Base-by-base conservation (phyloP, 306 rosid genomes). In the Clitoria ternatea region DNA sequence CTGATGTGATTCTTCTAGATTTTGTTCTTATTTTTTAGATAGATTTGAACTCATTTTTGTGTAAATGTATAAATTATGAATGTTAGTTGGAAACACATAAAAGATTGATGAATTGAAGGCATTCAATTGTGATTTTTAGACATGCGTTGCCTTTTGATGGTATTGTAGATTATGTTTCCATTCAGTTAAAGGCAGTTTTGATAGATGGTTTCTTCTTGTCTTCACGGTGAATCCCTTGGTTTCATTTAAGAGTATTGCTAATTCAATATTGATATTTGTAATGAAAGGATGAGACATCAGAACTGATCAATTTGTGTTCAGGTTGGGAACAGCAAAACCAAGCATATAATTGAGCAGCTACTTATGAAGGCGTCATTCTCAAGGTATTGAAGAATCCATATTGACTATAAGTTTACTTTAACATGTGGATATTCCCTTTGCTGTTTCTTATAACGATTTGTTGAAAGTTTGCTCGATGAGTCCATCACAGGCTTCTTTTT, bases 351-450 rank as follows among this genome's bases (percentile, higher is more conserved):
- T 62, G 97, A 87, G 73, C 85, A 79, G 80, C 85, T 89, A 60
- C 75, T 95, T 49, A 77, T 77, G 92, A 85, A 80, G 73, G 96
- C 87, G 81, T 86, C 91, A 60, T 95, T 91, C 86, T 86, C 96
- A 5, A 89, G 99, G 99, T 95, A 79, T 56, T 26, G 15, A 63
- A 19, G 36, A 76, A 48, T 75, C 53, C 44, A n/a, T 36, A 26
- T 22, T 12, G 32, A 30, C 39, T 37, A 13, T 66, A 59, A 22
- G 10, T 24, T 76, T n/a, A n/a, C n/a, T n/a, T n/a, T 61, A 48
- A 56, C 44, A 71, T 4, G 47, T 64, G 74, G 47, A 47, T 36
- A 45, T 55, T 53, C 59, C 62, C 24, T 35, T 54, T 72, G 52
- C 52, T 44, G 56, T 45, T 63, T 71, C 23, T 47, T 59, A 37